Conservation (phyloP, 2,329 filamentous ascomycete genomes). For the Colletotrichum sp. region DNA sequence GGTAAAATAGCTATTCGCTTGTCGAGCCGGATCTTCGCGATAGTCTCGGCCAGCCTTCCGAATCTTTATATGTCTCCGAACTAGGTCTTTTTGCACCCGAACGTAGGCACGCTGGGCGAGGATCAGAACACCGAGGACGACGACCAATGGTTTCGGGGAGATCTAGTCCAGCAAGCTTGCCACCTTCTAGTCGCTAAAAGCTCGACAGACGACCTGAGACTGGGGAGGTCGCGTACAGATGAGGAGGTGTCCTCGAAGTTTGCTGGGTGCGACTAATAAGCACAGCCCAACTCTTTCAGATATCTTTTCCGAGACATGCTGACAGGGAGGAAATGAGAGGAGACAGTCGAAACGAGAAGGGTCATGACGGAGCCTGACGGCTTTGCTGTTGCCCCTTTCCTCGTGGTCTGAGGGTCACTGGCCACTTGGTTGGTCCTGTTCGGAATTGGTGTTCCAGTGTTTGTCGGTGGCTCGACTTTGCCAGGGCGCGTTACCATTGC, state of each 20-base stretch:
- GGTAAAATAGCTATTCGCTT: not conserved
- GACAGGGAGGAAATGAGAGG: slow-evolving; percentile 2
- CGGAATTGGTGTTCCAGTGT: not conserved
- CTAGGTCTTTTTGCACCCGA: not conserved
- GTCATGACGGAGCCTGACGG: not conserved
- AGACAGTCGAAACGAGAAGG: not conserved
- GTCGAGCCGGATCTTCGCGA: not conserved
- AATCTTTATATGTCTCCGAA: not conserved
- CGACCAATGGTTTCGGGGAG: not conserved
- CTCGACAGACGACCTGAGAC: not conserved
- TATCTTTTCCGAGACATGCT: not conserved
- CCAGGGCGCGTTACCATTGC: slow-evolving; percentile 6
- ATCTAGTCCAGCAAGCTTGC: not conserved
- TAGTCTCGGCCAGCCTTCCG: not conserved
- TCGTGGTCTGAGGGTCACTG: not conserved
- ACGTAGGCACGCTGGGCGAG: not conserved
- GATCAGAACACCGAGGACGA: not conserved
- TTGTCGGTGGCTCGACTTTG: not conserved
- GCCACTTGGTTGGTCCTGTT: not conserved
- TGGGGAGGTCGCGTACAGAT: not conserved
- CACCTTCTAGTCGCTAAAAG: not conserved
- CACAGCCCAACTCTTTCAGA: not conserved
- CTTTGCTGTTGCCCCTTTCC: slow-evolving; percentile 12
- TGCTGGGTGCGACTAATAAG: not conserved
- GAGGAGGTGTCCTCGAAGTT: not conserved